Percentiles rank a stretch among this genome's conserved stretches.
Evolutionary conservation across 2,329 filamentous ascomycete species (phyloP).

Genomic region (Aureobasidium sp.): DNA sequence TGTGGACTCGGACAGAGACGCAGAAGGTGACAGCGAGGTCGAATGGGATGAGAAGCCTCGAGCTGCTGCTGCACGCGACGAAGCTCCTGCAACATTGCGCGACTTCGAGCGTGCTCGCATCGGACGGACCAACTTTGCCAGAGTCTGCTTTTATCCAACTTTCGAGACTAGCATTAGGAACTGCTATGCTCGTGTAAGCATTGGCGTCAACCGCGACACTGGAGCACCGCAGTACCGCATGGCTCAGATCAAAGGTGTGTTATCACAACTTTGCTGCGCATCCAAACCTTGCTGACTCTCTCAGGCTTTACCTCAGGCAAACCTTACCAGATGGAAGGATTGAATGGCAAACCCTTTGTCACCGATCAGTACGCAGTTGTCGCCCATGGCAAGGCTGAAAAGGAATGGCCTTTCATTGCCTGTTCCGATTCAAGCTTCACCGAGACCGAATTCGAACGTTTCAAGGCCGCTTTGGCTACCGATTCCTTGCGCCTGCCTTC

Average conservation of each 20-base stretch:
- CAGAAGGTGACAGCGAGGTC: slow-evolving; percentile 69
- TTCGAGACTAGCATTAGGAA: slow-evolving; percentile 77
- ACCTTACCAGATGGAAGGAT: slow-evolving; percentile 72
- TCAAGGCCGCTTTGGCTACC: slow-evolving; percentile 64
- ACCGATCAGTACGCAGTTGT: slow-evolving; percentile 80
- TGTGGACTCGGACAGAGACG: slow-evolving; percentile 44
- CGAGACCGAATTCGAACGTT: slow-evolving; percentile 73
- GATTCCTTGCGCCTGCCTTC: slow-evolving; percentile 69
- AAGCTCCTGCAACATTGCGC: slow-evolving; percentile 63
- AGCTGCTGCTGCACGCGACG: slow-evolving; percentile 49
- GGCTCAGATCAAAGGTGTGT: slow-evolving; percentile 73
- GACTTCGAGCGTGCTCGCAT: slow-evolving; percentile 81
- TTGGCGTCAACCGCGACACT: slow-evolving; percentile 65
- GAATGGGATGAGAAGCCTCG: slow-evolving; percentile 61
- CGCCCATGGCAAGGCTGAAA: slow-evolving; percentile 74
- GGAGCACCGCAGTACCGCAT: slow-evolving; percentile 78
- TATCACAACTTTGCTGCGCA: not conserved
- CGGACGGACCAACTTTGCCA: slow-evolving; percentile 76
- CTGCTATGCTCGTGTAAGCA: slow-evolving; percentile 77
- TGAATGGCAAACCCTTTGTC: slow-evolving; percentile 67
- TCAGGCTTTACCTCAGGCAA: slow-evolving; percentile 65
- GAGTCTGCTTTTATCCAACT: slow-evolving; percentile 87
- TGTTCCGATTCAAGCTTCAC: slow-evolving; percentile 81
- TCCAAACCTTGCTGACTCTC: not conserved
- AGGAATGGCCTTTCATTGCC: slow-evolving; percentile 82